phyloP scores from a whole-genome alignment of 495 filamentous ascomycete species.

The Hypoxylon fragiforme region DNA sequence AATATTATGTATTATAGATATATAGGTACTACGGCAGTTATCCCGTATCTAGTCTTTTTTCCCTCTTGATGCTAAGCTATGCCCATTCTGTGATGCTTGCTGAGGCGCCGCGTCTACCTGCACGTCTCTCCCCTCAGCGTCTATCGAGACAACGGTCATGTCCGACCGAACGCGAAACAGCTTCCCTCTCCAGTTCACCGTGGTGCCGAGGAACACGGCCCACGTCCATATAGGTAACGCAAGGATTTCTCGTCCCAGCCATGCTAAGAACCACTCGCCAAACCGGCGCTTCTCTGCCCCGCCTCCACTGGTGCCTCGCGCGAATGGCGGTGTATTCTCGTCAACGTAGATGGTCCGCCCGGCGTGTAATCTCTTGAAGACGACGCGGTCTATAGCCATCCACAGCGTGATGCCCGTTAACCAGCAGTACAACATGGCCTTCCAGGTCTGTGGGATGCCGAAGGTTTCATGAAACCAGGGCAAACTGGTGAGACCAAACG shows the following conservation, averaged over 20 bases:
- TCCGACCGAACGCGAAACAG: slow-evolving; percentile 81
- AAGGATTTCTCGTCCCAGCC: slow-evolving; percentile 80
- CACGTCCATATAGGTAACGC: slow-evolving; percentile 86
- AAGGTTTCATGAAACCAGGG: slow-evolving; percentile 59
- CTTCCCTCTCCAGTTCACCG: slow-evolving; percentile 83
- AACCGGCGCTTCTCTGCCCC: slow-evolving; percentile 58
- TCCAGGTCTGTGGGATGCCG: slow-evolving; percentile 69
- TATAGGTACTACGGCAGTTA: slow-evolving; percentile 22
- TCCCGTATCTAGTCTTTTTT: slow-evolving; percentile 35
- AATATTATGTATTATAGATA: slow-evolving; percentile 22
- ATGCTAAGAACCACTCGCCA: slow-evolving; percentile 73
- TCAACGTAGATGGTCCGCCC: slow-evolving; percentile 71
- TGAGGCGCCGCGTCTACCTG: slow-evolving; percentile 4
- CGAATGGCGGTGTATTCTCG: slow-evolving; percentile 72
- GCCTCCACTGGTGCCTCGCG: slow-evolving; percentile 50
- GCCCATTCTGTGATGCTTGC: slow-evolving; percentile 5
- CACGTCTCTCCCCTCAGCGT: slow-evolving; percentile 16
- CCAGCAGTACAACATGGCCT: slow-evolving; percentile 67
- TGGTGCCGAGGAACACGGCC: slow-evolving; percentile 81
- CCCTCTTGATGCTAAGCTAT: slow-evolving; percentile 9
- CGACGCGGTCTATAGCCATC: slow-evolving; percentile 71
- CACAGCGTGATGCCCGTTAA: slow-evolving; percentile 65
- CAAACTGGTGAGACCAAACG: slow-evolving; percentile 75
- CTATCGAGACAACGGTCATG: slow-evolving; percentile 69
- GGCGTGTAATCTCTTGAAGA: slow-evolving; percentile 75